Percentiles rank a stretch among this genome's conserved stretches.
Conservation (phyloP, 2,329 filamentous ascomycete species). For the Trichoderma koningii region DNA sequence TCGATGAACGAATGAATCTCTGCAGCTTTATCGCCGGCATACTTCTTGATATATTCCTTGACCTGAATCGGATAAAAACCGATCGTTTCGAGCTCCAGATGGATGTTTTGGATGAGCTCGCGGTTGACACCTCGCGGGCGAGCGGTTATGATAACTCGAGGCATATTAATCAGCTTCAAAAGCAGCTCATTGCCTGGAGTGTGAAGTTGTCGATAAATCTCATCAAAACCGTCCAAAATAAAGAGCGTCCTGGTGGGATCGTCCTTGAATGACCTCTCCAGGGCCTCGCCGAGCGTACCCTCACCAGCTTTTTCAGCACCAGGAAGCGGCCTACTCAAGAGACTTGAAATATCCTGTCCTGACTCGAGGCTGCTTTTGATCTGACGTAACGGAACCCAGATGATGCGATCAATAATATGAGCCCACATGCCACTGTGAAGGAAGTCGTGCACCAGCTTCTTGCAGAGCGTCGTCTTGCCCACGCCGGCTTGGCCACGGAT, state of each 20-base stretch:
- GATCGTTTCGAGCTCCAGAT: background rate
- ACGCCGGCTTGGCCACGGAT: conserved; percentile 13
- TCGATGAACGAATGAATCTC: background rate
- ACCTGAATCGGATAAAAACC: background rate
- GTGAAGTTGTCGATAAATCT: background rate
- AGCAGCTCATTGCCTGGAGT: background rate
- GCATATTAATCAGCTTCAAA: background rate
- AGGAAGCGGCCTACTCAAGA: background rate
- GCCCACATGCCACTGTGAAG: background rate
- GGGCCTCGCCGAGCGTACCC: background rate
- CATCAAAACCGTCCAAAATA: background rate
- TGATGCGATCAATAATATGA: background rate
- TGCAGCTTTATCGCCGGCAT: background rate
- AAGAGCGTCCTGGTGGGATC: background rate
- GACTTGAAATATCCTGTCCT: background rate
- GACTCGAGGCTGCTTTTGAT: background rate
- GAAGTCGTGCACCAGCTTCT: conserved; percentile 9
- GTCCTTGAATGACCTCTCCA: background rate
- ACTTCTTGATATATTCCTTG: background rate
- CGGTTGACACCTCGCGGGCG: background rate
- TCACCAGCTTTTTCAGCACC: background rate
- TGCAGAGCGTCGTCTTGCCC: conserved; percentile 16
- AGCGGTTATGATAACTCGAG: background rate
- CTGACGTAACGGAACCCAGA: background rate
- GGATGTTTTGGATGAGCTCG: background rate